These are phyloP conservation scores for Penicillium sp. DNA, from an alignment of 2,329 filamentous ascomycete genomes.

Conservation along the genomic window DNA sequence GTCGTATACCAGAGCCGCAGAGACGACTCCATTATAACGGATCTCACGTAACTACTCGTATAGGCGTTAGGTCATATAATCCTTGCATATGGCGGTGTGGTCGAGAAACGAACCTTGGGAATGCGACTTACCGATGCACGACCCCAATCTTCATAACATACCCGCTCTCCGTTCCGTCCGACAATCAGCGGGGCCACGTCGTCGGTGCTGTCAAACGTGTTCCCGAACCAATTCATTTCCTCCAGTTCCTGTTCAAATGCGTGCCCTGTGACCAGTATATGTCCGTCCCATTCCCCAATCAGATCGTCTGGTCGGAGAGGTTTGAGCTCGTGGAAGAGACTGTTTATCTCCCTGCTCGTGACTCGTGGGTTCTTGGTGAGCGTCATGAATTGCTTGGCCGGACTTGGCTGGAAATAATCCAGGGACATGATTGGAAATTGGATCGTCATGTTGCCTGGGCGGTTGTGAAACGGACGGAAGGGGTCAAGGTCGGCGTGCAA, in stretches of 20 bases:
- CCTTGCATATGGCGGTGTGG: not conserved
- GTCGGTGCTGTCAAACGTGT: conserved; percentile 29
- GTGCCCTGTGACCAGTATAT: conserved; percentile 29
- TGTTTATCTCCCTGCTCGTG: conserved; percentile 3
- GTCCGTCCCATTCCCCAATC: conserved; percentile 33
- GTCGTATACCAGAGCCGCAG: conserved; percentile 18
- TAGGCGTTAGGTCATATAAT: not conserved
- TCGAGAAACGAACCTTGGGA: too few species aligned
- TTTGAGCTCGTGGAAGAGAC: conserved; percentile 15
- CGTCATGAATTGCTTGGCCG: conserved; percentile 11
- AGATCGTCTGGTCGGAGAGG: conserved; percentile 25
- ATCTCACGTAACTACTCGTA: conserved; percentile 11
- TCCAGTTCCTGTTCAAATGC: conserved; percentile 22
- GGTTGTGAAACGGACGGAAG: not conserved
- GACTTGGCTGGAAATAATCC: conserved; percentile 11
- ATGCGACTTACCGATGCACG: conserved; percentile 13
- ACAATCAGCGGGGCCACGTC: conserved; percentile 35
- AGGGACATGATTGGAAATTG: conserved; percentile 15
- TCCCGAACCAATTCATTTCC: conserved; percentile 33
- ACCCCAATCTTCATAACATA: conserved; percentile 17
- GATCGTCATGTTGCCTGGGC: conserved; percentile 6
- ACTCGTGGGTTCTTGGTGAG: conserved; percentile 8
- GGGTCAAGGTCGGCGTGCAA: too few species aligned
- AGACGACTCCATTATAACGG: conserved; percentile 16
- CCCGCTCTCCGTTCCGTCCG: conserved; percentile 11